phyloP scores from a whole-genome alignment of 2,329 filamentous ascomycete species.

The Exophiala bonariae region DNA sequence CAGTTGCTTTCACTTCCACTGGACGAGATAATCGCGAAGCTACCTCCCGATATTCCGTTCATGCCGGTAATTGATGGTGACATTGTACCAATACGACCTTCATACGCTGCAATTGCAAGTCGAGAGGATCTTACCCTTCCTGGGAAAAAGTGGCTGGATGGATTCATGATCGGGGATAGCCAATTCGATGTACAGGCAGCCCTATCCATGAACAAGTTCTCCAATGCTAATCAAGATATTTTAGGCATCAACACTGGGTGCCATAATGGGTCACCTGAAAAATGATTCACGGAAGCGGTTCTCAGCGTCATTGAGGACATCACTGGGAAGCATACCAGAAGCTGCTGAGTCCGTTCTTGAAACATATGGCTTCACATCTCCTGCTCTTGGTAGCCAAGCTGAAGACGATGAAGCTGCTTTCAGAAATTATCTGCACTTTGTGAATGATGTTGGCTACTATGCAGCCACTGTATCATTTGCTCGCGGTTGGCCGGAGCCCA shows the following conservation, averaged over 20 bases:
- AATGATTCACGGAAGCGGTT: slow-evolving; percentile 17
- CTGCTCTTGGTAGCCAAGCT: slow-evolving; percentile 17
- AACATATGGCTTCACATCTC: slow-evolving; percentile 41
- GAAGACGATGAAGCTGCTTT: slow-evolving; percentile 43
- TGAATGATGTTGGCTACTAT: slow-evolving; percentile 49
- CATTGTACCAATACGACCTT: slow-evolving; percentile 33
- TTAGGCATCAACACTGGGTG: slow-evolving; percentile 14
- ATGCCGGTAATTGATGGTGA: slow-evolving; percentile 46
- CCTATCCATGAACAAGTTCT: too few species aligned
- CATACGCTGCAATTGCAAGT: slow-evolving; percentile 25
- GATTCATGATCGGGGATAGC: slow-evolving; percentile 51
- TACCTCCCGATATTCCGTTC: slow-evolving; percentile 37
- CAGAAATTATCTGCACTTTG: slow-evolving; percentile 42
- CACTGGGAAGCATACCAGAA: slow-evolving; percentile 27
- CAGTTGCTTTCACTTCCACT: slow-evolving; percentile 41
- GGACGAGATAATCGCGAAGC: slow-evolving; percentile 42
- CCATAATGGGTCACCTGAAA: slow-evolving; percentile 18
- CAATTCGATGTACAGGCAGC: slow-evolving; percentile 44
- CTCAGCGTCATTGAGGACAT: slow-evolving; percentile 9
- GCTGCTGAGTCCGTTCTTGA: slow-evolving; percentile 33
- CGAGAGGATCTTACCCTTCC: slow-evolving; percentile 34
- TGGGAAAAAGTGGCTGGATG: slow-evolving; percentile 47
- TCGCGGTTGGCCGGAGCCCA: slow-evolving; percentile 33
- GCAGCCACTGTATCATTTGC: slow-evolving; percentile 45
- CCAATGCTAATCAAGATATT: too few species aligned